Evolutionary conservation across 768 basidiomycete genomes (phyloP).

Genomic region (Leccinum truebloodii): DNA sequence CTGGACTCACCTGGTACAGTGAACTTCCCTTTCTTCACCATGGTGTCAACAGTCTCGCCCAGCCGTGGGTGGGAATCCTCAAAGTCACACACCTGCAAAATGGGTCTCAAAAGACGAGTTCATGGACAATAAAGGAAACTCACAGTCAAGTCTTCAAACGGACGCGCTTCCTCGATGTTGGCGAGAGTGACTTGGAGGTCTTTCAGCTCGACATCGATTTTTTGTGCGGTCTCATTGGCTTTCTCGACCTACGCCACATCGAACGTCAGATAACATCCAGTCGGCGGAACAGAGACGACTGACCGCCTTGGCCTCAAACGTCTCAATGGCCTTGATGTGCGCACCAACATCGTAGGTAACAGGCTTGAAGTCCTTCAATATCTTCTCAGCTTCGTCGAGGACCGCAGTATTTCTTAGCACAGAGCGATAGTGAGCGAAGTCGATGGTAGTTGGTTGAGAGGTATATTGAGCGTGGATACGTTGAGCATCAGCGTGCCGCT

Average conservation of each 20-base stretch:
- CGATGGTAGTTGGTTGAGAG: conserved; percentile 78
- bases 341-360: conserved; percentile 88
- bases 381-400: conserved; percentile 91
- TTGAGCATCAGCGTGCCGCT: conserved; percentile 89
- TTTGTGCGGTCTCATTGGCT: conserved; percentile 85
- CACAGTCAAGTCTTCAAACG: conserved; percentile 96
- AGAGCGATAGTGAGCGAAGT: conserved; percentile 89
- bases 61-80: conserved; percentile 92
- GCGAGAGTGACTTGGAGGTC: conserved; percentile 90
- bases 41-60: conserved; percentile 85
- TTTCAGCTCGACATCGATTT: conserved; percentile 89
- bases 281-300: conserved; percentile 28
- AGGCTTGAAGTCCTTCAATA: conserved; percentile 87
- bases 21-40: conserved; percentile 98
- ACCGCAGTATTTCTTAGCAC: conserved; percentile 91
- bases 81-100: conserved; percentile 78
- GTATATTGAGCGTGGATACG: conserved; percentile 63
- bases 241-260: conserved; percentile 64
- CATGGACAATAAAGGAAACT: conserved; percentile 30
- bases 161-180: conserved; percentile 96
- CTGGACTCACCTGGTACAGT: conserved; percentile 79
- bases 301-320: conserved; percentile 96
- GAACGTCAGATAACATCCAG: conserved; percentile 7
- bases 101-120: not conserved
- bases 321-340: conserved; percentile 93